Evolutionary conservation across 495 filamentous ascomycete genomes (phyloP), one percentile per base, ranked within the genome.

Genomic region (Sphaerosporella brunnea): DNA sequence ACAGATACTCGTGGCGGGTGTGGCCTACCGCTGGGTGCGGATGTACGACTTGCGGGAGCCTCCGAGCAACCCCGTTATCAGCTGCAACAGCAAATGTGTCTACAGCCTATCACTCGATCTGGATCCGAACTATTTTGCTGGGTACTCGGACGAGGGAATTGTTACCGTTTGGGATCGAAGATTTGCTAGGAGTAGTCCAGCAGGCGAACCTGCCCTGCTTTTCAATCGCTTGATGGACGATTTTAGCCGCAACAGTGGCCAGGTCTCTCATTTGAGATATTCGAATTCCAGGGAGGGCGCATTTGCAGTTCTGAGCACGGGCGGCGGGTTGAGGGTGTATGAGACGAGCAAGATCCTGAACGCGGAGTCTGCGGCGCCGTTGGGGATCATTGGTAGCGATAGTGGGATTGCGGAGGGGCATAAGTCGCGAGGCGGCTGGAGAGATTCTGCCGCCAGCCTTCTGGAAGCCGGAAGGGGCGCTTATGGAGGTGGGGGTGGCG

Each of bases 71-170:
- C 73, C 63, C 36, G 71, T 67, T 40, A 63, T 75, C 20, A 73
- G 67, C 63, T 85, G 82, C 54, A 73, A 75, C 11, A 93, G 86
- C 13, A 75, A 79, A 41, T 90, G 84, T 60, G 85, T 86, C 35
- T 83, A 93, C 57, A 93, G 93, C 51, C 63, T 96, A 40, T 78
- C 85, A 23, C 86, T 96, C 50, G 84, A 97, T 62, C 69, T 80
- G 9, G 84, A 96, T 62, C 77, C 84, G 56, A 94, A 95, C 56
- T 94, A 93, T 57, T 93, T 96, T 62, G 83, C 86, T 0, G 93
- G 86, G 4, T 84, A 61, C 23, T 49, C 50, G 8, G 58, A 77
- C 58, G 69, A 92, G 62, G 63, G 76, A 15, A 70, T 70, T 2
- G 72, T 96, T 45, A 82, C 80, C 51, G 70, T 96, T 13, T 97